Conservation (phyloP, 192 early-diverging fungal genomes). For the Linnemannia zychae region DNA sequence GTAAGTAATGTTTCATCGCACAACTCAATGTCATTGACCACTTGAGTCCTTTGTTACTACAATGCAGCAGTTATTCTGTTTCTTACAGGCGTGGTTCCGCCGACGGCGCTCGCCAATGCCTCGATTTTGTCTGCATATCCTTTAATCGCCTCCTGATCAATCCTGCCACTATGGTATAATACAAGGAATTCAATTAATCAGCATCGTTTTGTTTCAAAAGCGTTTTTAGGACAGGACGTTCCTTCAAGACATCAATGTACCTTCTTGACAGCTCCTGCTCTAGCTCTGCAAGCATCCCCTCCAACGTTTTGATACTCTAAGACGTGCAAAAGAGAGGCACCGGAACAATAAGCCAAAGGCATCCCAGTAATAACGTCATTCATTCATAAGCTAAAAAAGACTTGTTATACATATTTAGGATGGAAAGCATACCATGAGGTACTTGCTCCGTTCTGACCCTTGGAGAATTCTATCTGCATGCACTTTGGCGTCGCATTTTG, state of each 20-base stretch:
- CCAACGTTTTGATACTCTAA: conserved; percentile 40
- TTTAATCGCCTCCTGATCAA: background rate
- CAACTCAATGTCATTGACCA: no score
- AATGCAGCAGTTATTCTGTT: background rate
- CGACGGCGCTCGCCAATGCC: conserved; percentile 10
- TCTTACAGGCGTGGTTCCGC: background rate
- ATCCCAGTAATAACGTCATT: background rate
- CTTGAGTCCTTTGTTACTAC: background rate
- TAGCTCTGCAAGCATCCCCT: conserved; percentile 22
- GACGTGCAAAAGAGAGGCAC: background rate
- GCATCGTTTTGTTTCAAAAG: background rate
- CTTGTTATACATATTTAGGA: no score
- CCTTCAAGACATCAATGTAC: background rate
- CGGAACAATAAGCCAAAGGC: background rate
- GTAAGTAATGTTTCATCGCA: background rate
- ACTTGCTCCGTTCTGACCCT: conserved; percentile 35
- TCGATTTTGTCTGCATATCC: conserved; percentile 39
- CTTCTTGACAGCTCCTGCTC: conserved; percentile 28
- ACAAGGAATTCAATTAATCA: background rate
- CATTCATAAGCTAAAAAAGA: no score
- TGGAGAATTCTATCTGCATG: conserved; percentile 43
- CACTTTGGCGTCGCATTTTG: conserved; percentile 36
- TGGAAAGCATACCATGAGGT: conserved; percentile 9
- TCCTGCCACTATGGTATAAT: conserved; percentile 10
- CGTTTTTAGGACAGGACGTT: no score